Percentiles rank a stretch among this genome's conserved stretches.
These are phyloP conservation scores for Sugiyamaella chiloensis DNA, from an alignment of 805 yeast genomes.

Conservation along the genomic window DNA sequence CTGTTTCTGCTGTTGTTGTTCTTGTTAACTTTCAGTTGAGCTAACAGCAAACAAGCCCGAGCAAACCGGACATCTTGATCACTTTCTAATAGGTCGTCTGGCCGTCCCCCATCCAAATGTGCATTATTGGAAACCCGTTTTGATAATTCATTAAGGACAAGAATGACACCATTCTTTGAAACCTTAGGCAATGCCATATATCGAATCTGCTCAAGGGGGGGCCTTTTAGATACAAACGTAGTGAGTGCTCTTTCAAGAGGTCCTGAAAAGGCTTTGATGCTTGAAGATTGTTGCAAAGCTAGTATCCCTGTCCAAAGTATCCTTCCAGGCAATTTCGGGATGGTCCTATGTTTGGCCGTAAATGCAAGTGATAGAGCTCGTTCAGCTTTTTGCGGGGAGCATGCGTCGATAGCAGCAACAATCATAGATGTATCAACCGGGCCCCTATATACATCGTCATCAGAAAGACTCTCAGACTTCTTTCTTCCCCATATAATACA, in stretches of 20 bases:
- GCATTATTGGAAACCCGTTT: slow-evolving; percentile 4
- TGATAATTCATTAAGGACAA: slow-evolving; percentile 20
- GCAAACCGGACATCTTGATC: slow-evolving; percentile 29
- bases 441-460: slow-evolving; percentile 10
- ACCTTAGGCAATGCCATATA: slow-evolving; percentile 30
- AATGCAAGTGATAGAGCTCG: slow-evolving; percentile 4
- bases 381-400: slow-evolving; percentile 8
- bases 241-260: slow-evolving; percentile 15
- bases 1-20: not conserved
- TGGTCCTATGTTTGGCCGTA: no score
- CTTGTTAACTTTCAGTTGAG: slow-evolving; percentile 23
- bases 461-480: slow-evolving; percentile 5
- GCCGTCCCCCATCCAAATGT: not conserved
- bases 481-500: slow-evolving; percentile 27
- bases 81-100: slow-evolving; percentile 14
- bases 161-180: slow-evolving; percentile 18
- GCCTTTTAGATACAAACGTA: slow-evolving; percentile 22
- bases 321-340: slow-evolving; percentile 19
- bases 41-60: slow-evolving; percentile 27
- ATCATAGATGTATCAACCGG: slow-evolving; percentile 17
- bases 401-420: slow-evolving; percentile 7
- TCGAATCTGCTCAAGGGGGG: slow-evolving; percentile 32
- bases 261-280: slow-evolving; percentile 2
- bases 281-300: slow-evolving; percentile 12
- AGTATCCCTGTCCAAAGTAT: slow-evolving; percentile 30